Conservation (phyloP, 257 asterid species). For the Petunia secreta region DNA sequence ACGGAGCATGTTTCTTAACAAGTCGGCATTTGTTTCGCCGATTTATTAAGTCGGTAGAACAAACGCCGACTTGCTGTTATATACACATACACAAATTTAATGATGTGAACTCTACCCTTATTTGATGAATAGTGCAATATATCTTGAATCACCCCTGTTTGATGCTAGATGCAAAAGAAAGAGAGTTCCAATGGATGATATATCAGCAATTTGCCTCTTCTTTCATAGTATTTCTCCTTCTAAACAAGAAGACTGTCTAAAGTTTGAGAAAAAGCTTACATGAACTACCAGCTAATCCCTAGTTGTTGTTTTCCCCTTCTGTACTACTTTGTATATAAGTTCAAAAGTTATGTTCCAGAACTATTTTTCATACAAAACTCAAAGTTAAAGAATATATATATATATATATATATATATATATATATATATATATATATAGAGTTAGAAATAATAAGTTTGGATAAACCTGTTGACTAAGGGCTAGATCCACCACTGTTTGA, state of each 20-base stretch:
- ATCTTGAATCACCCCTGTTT: conserved; percentile 32
- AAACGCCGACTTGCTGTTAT: too few relatives aligned
- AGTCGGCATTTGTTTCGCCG: too few relatives aligned
- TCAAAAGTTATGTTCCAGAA: not conserved
- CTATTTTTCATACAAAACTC: not conserved
- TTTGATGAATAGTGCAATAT: conserved; percentile 56
- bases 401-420: not conserved
- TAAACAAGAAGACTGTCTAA: not conserved
- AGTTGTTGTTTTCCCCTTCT: not conserved
- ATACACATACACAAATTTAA: too few relatives aligned
- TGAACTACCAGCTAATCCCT: not conserved
- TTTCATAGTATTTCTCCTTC: conserved; percentile 41
- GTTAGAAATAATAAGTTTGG: too few relatives aligned
- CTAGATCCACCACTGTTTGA: not conserved
- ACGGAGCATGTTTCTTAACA: too few relatives aligned
- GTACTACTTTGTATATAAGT: conserved; percentile 11
- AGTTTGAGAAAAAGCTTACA: not conserved
- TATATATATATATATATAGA: too few relatives aligned
- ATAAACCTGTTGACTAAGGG: too few relatives aligned
- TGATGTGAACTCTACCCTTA: too few relatives aligned
- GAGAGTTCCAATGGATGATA: conserved; percentile 68
- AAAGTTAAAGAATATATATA: not conserved
- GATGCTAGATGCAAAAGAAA: conserved; percentile 59
- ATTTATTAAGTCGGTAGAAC: too few relatives aligned
- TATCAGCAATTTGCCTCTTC: conserved; percentile 73